These are phyloP conservation scores for Hemileia vastatrix DNA, from an alignment of 1,284 basidiomycete species.

Conservation along the genomic window DNA sequence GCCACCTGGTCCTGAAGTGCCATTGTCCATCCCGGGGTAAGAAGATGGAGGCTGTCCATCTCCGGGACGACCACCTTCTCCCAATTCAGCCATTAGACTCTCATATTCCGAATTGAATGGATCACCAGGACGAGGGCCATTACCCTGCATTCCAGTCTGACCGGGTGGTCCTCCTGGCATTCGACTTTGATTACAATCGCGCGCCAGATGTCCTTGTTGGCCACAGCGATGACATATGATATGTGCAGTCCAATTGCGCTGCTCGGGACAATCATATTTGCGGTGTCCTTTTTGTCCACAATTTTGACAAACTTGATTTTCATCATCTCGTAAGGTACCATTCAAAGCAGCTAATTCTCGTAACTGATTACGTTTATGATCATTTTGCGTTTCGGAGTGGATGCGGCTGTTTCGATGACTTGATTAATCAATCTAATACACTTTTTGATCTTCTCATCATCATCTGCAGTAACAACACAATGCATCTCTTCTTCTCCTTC, in stretches of 20 bases:
- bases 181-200: too few species aligned
- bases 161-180: constrained; percentile 37
- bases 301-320: constrained; percentile 98
- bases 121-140: constrained; percentile 43
- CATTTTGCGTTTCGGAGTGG: constrained; percentile 98
- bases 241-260: constrained; percentile 85
- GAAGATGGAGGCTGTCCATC: too few species aligned
- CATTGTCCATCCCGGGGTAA: too few species aligned
- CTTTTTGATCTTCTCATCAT: constrained; percentile 75
- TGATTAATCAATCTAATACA: constrained; percentile 93
- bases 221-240: constrained; percentile 43
- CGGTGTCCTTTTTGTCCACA: constrained; percentile 89
- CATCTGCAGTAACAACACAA: constrained; percentile 87
- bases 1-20: too few species aligned
- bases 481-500: constrained; percentile 99
- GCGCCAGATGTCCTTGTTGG: constrained; percentile 40
- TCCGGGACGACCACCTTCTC: constrained; percentile 62
- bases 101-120: constrained; percentile 93
- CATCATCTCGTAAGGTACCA: constrained; percentile 95
- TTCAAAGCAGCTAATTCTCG: constrained; percentile 95
- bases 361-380: constrained; percentile 97
- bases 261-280: constrained; percentile 93
- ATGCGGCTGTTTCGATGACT: constrained; percentile 97
- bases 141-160: constrained; percentile 41
- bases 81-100: constrained; percentile 92